Evolutionary conservation across 164 flowering plant genomes (phyloP).

Genomic region (Liquidambar formosana): DNA sequence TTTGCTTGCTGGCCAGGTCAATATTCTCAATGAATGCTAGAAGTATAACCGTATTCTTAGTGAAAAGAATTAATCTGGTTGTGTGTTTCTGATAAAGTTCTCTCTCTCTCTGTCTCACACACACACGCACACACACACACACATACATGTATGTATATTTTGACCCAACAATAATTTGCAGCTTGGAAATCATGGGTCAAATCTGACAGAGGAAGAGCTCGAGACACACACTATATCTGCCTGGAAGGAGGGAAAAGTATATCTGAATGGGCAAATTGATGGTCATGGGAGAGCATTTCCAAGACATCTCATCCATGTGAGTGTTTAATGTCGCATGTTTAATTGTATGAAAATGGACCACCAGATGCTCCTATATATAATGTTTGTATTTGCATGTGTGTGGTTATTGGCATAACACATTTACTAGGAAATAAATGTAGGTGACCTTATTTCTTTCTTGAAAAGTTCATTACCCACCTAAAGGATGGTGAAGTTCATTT

Average conservation of each 20-base stretch:
- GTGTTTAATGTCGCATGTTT: constrained; percentile 23
- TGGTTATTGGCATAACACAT: not conserved
- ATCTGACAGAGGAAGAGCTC: constrained; percentile 93
- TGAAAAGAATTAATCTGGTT: not conserved
- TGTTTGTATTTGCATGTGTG: no score
- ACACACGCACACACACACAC: not conserved
- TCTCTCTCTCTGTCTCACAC: no score
- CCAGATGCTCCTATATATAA: not conserved
- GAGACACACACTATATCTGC: constrained; percentile 92
- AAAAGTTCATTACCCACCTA: not conserved
- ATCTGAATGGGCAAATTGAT: constrained; percentile 51
- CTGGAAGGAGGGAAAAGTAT: constrained; percentile 86
- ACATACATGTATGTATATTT: not conserved
- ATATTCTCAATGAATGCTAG: not conserved
- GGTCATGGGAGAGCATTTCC: constrained; percentile 43
- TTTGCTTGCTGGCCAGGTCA: not conserved
- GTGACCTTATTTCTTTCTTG: not conserved
- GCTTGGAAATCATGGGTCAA: constrained; percentile 88
- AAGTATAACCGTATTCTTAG: not conserved
- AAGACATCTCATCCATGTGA: constrained; percentile 71
- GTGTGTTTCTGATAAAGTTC: not conserved
- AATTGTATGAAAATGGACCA: not conserved
- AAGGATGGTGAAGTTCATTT: not conserved
- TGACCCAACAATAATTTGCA: constrained; percentile 27
- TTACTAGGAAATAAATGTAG: not conserved